Conservation (phyloP, 2,329 filamentous ascomycete genomes). For the Volutella citrinella region DNA sequence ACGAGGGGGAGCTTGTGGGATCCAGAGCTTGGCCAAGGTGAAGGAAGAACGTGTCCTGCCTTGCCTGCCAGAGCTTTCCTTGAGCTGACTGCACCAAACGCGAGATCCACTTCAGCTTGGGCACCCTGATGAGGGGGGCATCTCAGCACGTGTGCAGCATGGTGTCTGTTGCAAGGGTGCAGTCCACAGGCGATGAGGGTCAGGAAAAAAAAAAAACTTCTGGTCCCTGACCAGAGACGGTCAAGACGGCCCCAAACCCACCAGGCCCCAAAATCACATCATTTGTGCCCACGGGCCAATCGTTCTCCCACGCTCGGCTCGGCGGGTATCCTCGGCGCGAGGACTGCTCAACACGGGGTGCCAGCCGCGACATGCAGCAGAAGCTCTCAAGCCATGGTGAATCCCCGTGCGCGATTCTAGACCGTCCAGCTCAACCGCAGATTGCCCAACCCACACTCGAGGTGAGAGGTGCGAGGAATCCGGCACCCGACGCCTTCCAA, state of each 20-base stretch:
- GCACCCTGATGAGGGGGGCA: not conserved
- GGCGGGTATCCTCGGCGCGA: not conserved
- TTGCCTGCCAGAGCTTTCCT: too few relatives aligned
- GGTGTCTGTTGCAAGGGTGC: not conserved
- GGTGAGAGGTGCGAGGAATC: not conserved
- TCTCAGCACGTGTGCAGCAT: not conserved
- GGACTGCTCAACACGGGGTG: constrained; percentile 4
- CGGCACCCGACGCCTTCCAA: too few relatives aligned
- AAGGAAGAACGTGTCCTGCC: too few relatives aligned
- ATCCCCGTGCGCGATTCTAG: not conserved
- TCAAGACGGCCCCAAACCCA: too few relatives aligned
- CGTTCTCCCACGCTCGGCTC: constrained; percentile 22
- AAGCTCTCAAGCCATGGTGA: not conserved
- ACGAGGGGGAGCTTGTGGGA: too few relatives aligned
- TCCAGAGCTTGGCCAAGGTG: too few relatives aligned
- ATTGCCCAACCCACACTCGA: not conserved
- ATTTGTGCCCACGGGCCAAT: constrained; percentile 25
- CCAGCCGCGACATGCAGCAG: not conserved
- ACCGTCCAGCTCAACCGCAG: not conserved
- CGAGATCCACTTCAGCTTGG: too few relatives aligned
- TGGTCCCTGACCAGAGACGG: not conserved
- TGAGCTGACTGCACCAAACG: too few relatives aligned
- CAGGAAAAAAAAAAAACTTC: not conserved
- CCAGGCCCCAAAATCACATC: constrained; percentile 15
- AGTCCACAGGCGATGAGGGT: too few relatives aligned